Evolutionary conservation across 2,329 filamentous ascomycete species (phyloP), one percentile per base, ranked within the genome.

Genomic region (Stemphylium lycopersici): DNA sequence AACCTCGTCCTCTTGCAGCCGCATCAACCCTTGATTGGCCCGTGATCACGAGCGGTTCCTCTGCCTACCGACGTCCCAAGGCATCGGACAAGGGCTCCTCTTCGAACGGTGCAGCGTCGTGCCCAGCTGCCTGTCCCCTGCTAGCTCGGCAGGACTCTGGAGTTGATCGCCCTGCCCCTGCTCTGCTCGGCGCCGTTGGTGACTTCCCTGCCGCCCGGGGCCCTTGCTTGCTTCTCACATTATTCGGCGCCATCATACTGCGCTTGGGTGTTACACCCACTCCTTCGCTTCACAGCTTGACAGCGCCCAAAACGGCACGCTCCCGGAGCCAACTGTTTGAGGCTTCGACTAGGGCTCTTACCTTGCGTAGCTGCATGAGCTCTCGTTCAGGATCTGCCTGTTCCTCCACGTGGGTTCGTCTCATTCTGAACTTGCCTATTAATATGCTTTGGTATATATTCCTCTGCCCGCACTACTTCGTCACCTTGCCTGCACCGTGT

Each of bases 291-390:
- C 67, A 71, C 64, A 69, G 52, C 60, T 67, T 73, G 70, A 74
- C 68, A 72, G 69, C 70, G 62, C 70, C 72, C 68, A 71, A 74
- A 72, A 65, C 71, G 71, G 72, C 65, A 67, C 62, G 56, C 67
- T 69, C 69, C 71, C 72, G 72, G 68, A 63, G 66, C 70, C 71
- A 73, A 63, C 66, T 68, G 72, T 74, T 73, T 74, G 72, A 73
- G 69, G 65, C 66, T 67, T 68, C 63, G 64, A 66, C 65, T 69
- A 72, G 71, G 71, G 65, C 63, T 67, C 63, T 68, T 57, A 65
- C 66, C 64, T 51, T 72, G 67, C 63, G 61, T 63, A 61, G 65
- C 58, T 71, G 71, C 72, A 72, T 69, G 65, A 70, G 62, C 63
- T 68, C 55, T 53, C 61, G 66, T 58, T 70, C 50, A 61, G 68